Evolutionary conservation across 768 basidiomycete genomes (phyloP), one percentile per base, ranked within the genome.

Genomic region (Suillus clintonianus): DNA sequence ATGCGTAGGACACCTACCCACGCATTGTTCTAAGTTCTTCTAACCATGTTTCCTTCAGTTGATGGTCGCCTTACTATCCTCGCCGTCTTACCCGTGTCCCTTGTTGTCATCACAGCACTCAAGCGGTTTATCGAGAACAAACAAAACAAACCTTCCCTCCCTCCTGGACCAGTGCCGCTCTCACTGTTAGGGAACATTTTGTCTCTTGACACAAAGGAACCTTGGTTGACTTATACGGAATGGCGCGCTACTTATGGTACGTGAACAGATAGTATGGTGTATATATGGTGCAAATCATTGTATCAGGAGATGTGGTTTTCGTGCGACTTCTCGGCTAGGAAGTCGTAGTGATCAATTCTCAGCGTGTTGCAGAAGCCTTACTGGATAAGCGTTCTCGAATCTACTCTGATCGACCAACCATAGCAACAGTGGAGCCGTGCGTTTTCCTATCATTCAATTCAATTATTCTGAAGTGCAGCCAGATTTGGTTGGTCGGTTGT

Each of bases 161-260:
- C 62, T 59, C 62, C 57, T 14, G 62, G 57, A 7, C 62, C 57
- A n/a, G 24, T 37, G 37, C 30, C n/a, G 24, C 54, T 63, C 34
- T 57, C 62, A 14, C n/a, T 63, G 1, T 22, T 63, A 2, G 62
- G 57, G 10, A 59, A 24, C 30, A 3, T 50, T 1, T 58, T 50
- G 22, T 47, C 62, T 30, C n/a, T 59, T 1, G 34, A 59, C 22
- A 11, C 10, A 3, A 39, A 58, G 34, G 47, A 45, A 27, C 41
- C 62, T 24, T 63, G 58, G 32, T 10, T 45, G 10, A 60, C 61
- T 9, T 62, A 62, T 41, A 37, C 36, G 2, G 15, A 56, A 56
- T 57, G 51, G 61, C 5, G 24, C 3, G 17, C 61, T 5, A 14
- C 37, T 4, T 45, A 71, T 45, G 67, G 77, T 76, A 42, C 19